Evolutionary conservation across 345 rosid species (phyloP).

Genomic region (Pistacia integerrima): DNA sequence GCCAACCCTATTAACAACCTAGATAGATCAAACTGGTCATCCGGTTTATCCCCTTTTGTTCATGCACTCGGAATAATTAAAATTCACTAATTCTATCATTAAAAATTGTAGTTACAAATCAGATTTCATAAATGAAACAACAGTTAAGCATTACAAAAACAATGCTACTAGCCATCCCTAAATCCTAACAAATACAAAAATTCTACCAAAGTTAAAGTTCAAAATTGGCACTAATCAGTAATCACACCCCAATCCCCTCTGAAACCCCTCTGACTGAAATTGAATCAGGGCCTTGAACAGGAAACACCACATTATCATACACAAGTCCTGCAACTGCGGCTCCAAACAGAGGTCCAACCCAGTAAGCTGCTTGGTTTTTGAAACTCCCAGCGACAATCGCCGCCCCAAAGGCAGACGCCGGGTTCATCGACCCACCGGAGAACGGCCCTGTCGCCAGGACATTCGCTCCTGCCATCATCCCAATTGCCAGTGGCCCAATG

Average conservation of each 20-base stretch:
- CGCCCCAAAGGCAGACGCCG: constrained; percentile 79
- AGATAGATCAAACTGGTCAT: too few relatives aligned
- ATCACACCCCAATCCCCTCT: constrained; percentile 25
- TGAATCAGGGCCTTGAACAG: constrained; percentile 21
- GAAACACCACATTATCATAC: constrained; percentile 62
- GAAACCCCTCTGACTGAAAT: constrained; percentile 38
- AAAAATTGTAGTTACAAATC: too few relatives aligned
- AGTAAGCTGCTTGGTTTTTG: constrained; percentile 87
- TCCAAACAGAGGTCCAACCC: constrained; percentile 91
- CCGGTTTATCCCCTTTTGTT: too few relatives aligned
- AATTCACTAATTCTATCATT: too few relatives aligned
- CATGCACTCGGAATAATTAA: too few relatives aligned
- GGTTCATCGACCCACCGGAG: constrained; percentile 94
- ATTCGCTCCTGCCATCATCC: constrained; percentile 73
- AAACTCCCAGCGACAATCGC: constrained; percentile 70
- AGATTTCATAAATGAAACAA: too few relatives aligned
- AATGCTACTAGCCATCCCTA: too few relatives aligned
- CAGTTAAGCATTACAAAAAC: too few relatives aligned
- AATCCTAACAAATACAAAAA: background rate
- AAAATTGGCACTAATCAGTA: too few relatives aligned
- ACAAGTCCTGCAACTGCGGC: constrained; percentile 72
- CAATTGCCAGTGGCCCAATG: constrained; percentile 60
- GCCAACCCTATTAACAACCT: too few relatives aligned
- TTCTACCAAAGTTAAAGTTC: background rate
- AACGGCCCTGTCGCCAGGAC: constrained; percentile 77